Base-by-base conservation (phyloP, 108 stramenopile genomes). In the Nannochloropsis salina region DNA sequence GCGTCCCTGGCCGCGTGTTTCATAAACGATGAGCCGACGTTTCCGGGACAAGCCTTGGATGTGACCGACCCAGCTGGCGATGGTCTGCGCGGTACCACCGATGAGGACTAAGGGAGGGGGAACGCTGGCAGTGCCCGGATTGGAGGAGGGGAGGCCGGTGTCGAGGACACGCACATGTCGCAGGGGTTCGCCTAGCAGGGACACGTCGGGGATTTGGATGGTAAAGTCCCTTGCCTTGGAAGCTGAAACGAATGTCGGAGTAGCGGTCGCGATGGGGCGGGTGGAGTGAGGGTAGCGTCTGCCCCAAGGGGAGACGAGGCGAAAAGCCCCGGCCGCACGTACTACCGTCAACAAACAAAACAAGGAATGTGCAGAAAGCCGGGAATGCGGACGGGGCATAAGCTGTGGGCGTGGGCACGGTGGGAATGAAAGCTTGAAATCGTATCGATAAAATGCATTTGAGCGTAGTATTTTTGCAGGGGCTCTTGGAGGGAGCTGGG, bases 31-130 rank as follows among this genome's bases (percentile, higher is more conserved):
- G 9, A 82, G 44, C 15, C 82, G 82, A 20, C 82, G 82, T 5
- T 82, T 9, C 20, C 21, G 15, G 42, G 20, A 15, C 20, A 82
- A 82, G 44, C 20, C 44, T 3, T 82, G 42, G 21, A 82, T 45
- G 4, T 82, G 82, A 20, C 44, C 44, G 15, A 20, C 20, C 82
- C 82, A 82, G 21, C 44, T 82, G 44, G 42, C 9, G 8, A 82
- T 82, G 5, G 20, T 21, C 21, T 82, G 82, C 20, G 82, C 82
- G 20, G 82, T 82, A 15, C 82, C 82, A 15, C 82, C 42, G 82
- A 82, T 43, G 15, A 82, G 42, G 44, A 82, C 21, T 15, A 82
- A 20, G 82, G 82, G 82, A 20, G 82, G 82, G 15, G 61, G 20
- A n/a, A 74, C n/a, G 31, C 31, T 31, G 31, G 31, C 31, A 31